Conservation (phyloP, 768 basidiomycete genomes). For the Mycena crocata region DNA sequence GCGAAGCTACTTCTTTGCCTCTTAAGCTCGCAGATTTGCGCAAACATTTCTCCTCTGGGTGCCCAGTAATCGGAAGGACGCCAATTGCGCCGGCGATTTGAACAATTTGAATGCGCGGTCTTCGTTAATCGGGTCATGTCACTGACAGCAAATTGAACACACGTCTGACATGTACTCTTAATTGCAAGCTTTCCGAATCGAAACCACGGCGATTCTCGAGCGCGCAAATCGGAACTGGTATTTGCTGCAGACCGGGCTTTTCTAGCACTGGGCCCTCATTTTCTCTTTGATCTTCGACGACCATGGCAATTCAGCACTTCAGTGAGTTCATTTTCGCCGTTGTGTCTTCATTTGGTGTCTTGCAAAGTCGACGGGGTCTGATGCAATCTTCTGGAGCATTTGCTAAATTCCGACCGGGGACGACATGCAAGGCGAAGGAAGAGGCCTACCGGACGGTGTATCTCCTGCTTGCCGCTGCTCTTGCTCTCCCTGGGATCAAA, state of each 20-base stretch:
- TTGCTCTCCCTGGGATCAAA: constrained; percentile 26
- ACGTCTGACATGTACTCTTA: constrained; percentile 7
- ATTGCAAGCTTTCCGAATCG: constrained; percentile 12
- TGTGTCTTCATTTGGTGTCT: not conserved
- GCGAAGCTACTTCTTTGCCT: not conserved
- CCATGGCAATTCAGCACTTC: constrained; percentile 31
- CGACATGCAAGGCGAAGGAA: constrained; percentile 21
- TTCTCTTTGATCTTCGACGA: not conserved
- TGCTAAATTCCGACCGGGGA: constrained; percentile 26
- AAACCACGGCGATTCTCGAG: constrained; percentile 20
- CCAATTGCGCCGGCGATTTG: too few species aligned
- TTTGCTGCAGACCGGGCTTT: too few species aligned
- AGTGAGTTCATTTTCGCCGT: constrained; percentile 13
- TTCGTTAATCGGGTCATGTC: constrained; percentile 11
- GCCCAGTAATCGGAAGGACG: not conserved
- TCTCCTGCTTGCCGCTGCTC: constrained; percentile 14
- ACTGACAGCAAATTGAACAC: constrained; percentile 25
- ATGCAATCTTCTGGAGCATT: constrained; percentile 8
- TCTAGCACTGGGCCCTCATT: too few species aligned
- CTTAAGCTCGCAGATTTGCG: not conserved
- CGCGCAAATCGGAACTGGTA: not conserved
- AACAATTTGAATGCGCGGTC: not conserved
- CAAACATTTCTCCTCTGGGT: not conserved
- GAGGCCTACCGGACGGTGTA: constrained; percentile 20
- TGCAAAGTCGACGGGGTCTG: not conserved